These are phyloP conservation scores for Debaryomycetaceae sp. DNA, from an alignment of 1,139 yeast species.

Conservation along the genomic window DNA sequence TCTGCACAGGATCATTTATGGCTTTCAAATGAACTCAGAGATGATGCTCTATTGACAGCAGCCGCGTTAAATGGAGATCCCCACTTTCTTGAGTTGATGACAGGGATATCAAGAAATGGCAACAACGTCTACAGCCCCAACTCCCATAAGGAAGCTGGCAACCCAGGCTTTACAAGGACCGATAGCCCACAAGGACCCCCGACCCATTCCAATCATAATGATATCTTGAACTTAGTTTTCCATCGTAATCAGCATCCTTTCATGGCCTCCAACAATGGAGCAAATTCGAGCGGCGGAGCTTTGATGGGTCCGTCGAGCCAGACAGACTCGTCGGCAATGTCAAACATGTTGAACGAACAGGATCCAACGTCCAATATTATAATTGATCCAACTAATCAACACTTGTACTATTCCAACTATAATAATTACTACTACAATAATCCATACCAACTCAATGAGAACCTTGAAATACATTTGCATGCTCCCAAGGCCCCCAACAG, in stretches of 20 bases:
- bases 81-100: constrained; percentile 54
- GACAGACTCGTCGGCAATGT: constrained; percentile 18
- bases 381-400: constrained; percentile 37
- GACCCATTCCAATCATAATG: constrained; percentile 22
- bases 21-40: constrained; percentile 67
- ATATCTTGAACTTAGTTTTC: constrained; percentile 50
- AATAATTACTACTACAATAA: constrained; percentile 42
- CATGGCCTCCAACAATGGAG: constrained; percentile 4
- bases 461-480: constrained; percentile 43
- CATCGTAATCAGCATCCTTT: constrained; percentile 32
- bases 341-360: constrained; percentile 20
- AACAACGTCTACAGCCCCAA: constrained; percentile 11
- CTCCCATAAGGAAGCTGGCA: constrained; percentile 11
- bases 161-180: neutral
- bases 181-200: neutral
- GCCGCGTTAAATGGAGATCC: constrained; percentile 68
- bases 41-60: constrained; percentile 69
- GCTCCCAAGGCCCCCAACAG: constrained; percentile 24
- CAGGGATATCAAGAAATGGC: constrained; percentile 16
- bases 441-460: constrained; percentile 40
- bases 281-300: constrained; percentile 1
- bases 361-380: constrained; percentile 11
- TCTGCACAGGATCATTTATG: constrained; percentile 42
- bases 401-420: constrained; percentile 38
- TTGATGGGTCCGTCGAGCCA: neutral